phyloP scores from a whole-genome alignment of 257 asterid species.

The Lithospermum erythrorhizon region DNA sequence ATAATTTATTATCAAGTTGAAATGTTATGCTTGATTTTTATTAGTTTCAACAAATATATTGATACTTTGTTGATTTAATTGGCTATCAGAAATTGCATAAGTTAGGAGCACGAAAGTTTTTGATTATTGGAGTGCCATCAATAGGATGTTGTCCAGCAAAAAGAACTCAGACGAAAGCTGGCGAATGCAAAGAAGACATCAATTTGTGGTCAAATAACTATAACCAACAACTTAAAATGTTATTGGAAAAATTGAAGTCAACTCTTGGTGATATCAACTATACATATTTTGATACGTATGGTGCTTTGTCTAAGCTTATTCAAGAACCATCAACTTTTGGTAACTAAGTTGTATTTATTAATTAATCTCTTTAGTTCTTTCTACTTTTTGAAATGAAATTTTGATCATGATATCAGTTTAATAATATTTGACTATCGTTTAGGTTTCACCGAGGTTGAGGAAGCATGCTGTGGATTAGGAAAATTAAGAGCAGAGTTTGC shows the following conservation, averaged over 20 bases:
- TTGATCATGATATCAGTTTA: no score
- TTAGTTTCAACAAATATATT: no score
- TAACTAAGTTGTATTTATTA: slow-evolving; percentile 6
- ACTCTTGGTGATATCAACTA: slow-evolving; percentile 39
- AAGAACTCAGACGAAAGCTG: slow-evolving; percentile 22
- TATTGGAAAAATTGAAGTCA: slow-evolving; percentile 36
- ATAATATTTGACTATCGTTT: background rate
- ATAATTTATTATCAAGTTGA: no score
- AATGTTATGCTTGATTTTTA: no score
- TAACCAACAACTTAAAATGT: slow-evolving; percentile 31
- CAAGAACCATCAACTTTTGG: slow-evolving; percentile 48
- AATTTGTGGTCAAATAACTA: slow-evolving; percentile 43
- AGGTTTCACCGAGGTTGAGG: slow-evolving; percentile 58
- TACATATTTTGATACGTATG: slow-evolving; percentile 43
- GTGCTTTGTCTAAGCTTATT: slow-evolving; percentile 27
- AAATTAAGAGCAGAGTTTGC: slow-evolving; percentile 46
- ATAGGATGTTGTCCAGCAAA: slow-evolving; percentile 62
- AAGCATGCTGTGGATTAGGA: slow-evolving; percentile 82
- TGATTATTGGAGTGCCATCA: slow-evolving; percentile 30
- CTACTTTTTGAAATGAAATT: no score
- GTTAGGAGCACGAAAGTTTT: slow-evolving; percentile 52
- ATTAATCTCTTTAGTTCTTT: background rate
- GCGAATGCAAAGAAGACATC: slow-evolving; percentile 38
- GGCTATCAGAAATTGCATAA: slow-evolving; percentile 29
- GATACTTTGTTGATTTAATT: background rate